These are phyloP conservation scores for Mortierella polycephala DNA, from an alignment of 371 early-diverging fungal genomes.

Conservation along the genomic window DNA sequence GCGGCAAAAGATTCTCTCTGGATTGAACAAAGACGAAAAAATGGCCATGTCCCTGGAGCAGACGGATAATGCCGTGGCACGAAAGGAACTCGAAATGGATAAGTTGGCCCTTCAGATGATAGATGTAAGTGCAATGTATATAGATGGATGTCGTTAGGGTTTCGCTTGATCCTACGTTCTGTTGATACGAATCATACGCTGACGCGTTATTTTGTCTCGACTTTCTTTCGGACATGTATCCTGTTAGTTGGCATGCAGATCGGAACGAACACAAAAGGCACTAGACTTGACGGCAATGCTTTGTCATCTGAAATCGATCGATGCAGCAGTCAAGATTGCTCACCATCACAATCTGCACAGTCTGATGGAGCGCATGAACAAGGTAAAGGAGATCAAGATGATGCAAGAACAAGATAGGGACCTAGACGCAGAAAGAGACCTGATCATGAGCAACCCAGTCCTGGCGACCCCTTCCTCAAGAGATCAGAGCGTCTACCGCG, in stretches of 20 bases:
- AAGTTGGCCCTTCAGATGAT: slow-evolving; percentile 79
- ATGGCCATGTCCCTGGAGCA: slow-evolving; percentile 59
- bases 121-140: slow-evolving; percentile 59
- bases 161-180: background rate
- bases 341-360: slow-evolving; percentile 66
- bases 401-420: slow-evolving; percentile 42
- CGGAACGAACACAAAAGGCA: slow-evolving; percentile 77
- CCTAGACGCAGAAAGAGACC: slow-evolving; percentile 21
- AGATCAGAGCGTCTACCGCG: slow-evolving; percentile 14
- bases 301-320: slow-evolving; percentile 67
- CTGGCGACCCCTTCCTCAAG: slow-evolving; percentile 12
- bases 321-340: slow-evolving; percentile 87
- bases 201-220: background rate
- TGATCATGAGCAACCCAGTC: slow-evolving; percentile 39
- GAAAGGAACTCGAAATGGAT: slow-evolving; percentile 77
- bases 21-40: slow-evolving; percentile 64
- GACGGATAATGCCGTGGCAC: slow-evolving; percentile 54
- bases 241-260: slow-evolving; percentile 73
- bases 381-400: slow-evolving; percentile 74
- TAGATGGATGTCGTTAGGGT: background rate
- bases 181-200: background rate
- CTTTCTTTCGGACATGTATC: background rate
- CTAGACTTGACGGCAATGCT: slow-evolving; percentile 78
- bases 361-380: slow-evolving; percentile 83
- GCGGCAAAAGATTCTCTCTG: slow-evolving; percentile 59